Evolutionary conservation across 768 basidiomycete species (phyloP), one percentile per base, ranked within the genome.

Genomic region (Agrocybe pediades): DNA sequence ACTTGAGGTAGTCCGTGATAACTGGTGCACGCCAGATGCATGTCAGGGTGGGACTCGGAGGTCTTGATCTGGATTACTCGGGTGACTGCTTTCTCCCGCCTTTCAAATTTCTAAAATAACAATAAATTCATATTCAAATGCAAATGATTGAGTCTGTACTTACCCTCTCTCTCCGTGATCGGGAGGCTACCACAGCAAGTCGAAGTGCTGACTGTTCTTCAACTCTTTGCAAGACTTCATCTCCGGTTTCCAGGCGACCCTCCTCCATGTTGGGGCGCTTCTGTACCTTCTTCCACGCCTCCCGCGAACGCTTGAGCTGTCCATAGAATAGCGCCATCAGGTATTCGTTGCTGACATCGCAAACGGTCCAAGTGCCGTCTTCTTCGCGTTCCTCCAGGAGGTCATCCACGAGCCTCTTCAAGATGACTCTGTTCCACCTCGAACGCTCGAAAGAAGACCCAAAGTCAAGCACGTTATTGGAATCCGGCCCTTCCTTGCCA

Each of bases 261-360:
- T 49, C 24, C 13, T 17, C 29, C 5, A 49, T 20, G 17, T 33
- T 25, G 9, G 47, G 47, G 29, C 47, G 47, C 9, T 9, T 20
- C 17, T 49, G 47, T 8, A 49, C 47, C 11, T 16, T 27, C 20
- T 13, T 33, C 47, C 47, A 49, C 11, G 47, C 47, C 21, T 49
- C 30, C 15, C 47, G 3, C 9, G 47, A 49, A 3, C 47, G 47
- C 17, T 49, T 49, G 13, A 49, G 47, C 39, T 49, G 47, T 20
- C 47, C 33, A 13, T 49, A 33, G 33, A 49, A 36, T 13, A 49
- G 19, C 21, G 47, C 47, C 8, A 39, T 9, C 11, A 49, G n/a
- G 21, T 49, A 49, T 7, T 17, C 27, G 9, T 39, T 17, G 21
- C 17, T 23, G 9, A 49, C 47, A 36, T 49, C 47, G 6, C 29